Percentiles rank a stretch among this genome's conserved stretches.
Conservation (phyloP, 192 early-diverging fungal species). For the Phycomyces blakesleeanus region DNA sequence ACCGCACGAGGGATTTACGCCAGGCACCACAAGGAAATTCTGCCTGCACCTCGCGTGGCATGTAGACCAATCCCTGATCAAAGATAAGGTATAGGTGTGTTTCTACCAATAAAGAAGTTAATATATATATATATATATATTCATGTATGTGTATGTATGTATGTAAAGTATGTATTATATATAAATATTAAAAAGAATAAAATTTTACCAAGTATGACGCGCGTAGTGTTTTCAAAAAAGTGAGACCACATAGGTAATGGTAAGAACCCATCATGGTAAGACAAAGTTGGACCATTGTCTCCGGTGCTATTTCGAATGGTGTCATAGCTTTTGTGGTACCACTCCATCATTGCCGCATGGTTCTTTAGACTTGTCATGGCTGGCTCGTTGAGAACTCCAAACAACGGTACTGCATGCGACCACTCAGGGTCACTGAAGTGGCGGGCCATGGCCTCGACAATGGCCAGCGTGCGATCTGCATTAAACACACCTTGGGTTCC, state of each 20-base stretch:
- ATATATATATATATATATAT: no score
- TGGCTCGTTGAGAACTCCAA: conserved; percentile 55
- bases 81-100: conserved; percentile 50
- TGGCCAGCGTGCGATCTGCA: conserved; percentile 47
- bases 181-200: background rate
- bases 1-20: conserved; percentile 25
- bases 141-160: no score
- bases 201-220: conserved; percentile 40
- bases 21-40: conserved; percentile 24
- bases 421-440: conserved; percentile 49
- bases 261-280: conserved; percentile 47
- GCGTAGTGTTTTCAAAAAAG: conserved; percentile 34
- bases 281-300: conserved; percentile 24
- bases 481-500: conserved; percentile 40
- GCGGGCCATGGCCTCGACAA: conserved; percentile 47
- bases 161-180: no score
- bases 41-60: conserved; percentile 23
- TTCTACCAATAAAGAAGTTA: no score
- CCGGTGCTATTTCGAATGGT: conserved; percentile 34
- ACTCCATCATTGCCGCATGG: conserved; percentile 10
- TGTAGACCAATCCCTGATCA: conserved; percentile 33
- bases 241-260: conserved; percentile 33
- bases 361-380: conserved; percentile 22
- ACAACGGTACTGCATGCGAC: conserved; percentile 39
- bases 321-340: conserved; percentile 40